Base-by-base conservation (phyloP, 2,329 filamentous ascomycete species). In the Aureobasidium leucospermi region DNA sequence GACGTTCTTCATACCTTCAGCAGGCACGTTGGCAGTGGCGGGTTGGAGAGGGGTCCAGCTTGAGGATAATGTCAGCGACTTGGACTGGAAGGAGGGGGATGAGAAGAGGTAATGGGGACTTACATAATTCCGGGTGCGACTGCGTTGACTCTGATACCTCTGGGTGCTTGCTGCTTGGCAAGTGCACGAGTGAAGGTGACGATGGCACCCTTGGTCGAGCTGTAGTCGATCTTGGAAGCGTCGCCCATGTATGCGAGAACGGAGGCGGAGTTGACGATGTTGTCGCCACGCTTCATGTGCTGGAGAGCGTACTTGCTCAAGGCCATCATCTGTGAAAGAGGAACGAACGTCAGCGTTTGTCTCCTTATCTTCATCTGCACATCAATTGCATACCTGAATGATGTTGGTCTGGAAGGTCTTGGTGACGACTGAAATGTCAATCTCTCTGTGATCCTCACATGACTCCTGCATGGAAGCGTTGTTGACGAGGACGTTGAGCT, bases 401-500 rank as follows among this genome's bases (percentile, higher is more conserved):
- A 85, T 79, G 61, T 85, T 85, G 61, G 75, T 78, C 46, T 76
- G 76, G 74, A 85, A 86, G 0, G 78, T 80, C 63, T 77, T 79
- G 62, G 83, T 79, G 0, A 84, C 79, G 0, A 76, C 71, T 13
- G 80, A 75, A 0, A 85, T 73, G 65, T 83, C 75, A 31, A 82
- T 83, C 1, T 84, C 75, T 36, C 73, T 71, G 19, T 84, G 76
- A 34, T 83, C 75, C 6, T 76, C 68, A 67, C 76, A 81, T 69
- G 79, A 78, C 38, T 79, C 74, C 68, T 85, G 81, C 68, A 81
- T 81, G 0, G 77, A 79, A 3, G 81, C 82, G 66, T 85, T 85
- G 68, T 85, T 85, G 61, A 85, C 78, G 2, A 85, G 72, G 6
- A 84, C 74, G 59, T 75, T 74, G 6, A 70, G 63, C 66, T 64